phyloP scores from a whole-genome alignment of 2,329 filamentous ascomycete genomes.

The Apiospora pterosperma region DNA sequence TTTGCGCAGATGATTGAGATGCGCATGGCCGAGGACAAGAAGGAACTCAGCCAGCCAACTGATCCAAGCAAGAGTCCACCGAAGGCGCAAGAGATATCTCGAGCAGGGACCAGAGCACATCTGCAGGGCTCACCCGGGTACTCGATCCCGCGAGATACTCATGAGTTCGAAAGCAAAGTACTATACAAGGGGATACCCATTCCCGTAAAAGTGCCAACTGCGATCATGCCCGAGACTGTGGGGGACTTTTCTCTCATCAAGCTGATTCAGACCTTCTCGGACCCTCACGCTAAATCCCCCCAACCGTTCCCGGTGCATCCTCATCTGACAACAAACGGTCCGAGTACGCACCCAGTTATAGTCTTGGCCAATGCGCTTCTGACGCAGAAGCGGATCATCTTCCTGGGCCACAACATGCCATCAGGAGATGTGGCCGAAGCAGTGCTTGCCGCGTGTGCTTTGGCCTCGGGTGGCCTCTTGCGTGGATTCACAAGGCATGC shows the following conservation, averaged over 20 bases:
- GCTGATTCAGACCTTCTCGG: constrained; percentile 90
- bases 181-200: constrained; percentile 96
- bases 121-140: constrained; percentile 64
- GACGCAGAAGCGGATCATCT: constrained; percentile 95
- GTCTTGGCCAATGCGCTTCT: constrained; percentile 91
- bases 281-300: constrained; percentile 74
- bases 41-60: constrained; percentile 37
- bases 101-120: constrained; percentile 61
- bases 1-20: constrained; percentile 93
- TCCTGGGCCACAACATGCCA: constrained; percentile 90
- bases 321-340: constrained; percentile 88
- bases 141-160: constrained; percentile 84
- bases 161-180: constrained; percentile 95
- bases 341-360: constrained; percentile 89
- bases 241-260: constrained; percentile 98
- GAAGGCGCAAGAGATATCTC: constrained; percentile 47
- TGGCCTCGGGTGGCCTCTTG: constrained; percentile 88
- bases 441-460: constrained; percentile 92
- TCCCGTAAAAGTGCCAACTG: constrained; percentile 92
- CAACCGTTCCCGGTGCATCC: constrained; percentile 84
- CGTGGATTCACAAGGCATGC: constrained; percentile 93
- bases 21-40: constrained; percentile 65
- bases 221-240: constrained; percentile 90
- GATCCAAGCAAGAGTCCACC: constrained; percentile 48
- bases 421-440: constrained; percentile 96